Conservation (phyloP, 768 basidiomycete species). For the Asterophora parasitica region DNA sequence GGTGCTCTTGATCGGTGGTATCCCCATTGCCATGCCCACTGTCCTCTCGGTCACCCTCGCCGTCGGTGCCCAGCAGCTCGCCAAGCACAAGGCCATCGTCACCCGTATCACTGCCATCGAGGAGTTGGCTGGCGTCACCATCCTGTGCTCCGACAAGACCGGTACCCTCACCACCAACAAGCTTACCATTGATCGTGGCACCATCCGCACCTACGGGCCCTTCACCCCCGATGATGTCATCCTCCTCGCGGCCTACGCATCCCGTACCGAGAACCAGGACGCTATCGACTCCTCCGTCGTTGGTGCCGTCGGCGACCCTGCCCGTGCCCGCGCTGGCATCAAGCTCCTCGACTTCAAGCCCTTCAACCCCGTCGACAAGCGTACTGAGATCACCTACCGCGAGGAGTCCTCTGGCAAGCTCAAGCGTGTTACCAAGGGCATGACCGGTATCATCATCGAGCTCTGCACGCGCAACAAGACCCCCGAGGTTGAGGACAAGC, state of each 20-base stretch:
- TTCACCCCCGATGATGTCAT: slow-evolving; percentile 90
- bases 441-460: slow-evolving; percentile 98
- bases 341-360: slow-evolving; percentile 98
- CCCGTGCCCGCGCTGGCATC: slow-evolving; percentile 84
- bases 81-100: slow-evolving; percentile 99
- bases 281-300: slow-evolving; percentile 92
- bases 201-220: slow-evolving; percentile 85
- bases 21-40: slow-evolving; percentile 99
- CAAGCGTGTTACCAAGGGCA: slow-evolving; percentile 99
- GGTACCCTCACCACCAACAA: slow-evolving; percentile 99
- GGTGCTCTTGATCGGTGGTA: slow-evolving; percentile 98
- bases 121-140: slow-evolving; percentile 96
- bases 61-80: slow-evolving; percentile 97
- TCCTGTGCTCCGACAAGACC: slow-evolving; percentile 98
- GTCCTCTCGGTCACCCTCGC: slow-evolving; percentile 97
- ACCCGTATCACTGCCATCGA: slow-evolving; percentile 99
- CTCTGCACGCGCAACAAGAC: slow-evolving; percentile 98
- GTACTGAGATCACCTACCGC: slow-evolving; percentile 96
- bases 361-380: slow-evolving; percentile 99
- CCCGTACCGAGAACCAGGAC: slow-evolving; percentile 98
- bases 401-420: slow-evolving; percentile 93
- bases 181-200: slow-evolving; percentile 92
- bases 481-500: slow-evolving; percentile 81
- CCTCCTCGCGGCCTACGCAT: slow-evolving; percentile 91
- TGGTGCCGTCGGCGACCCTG: slow-evolving; percentile 64